Evolutionary conservation across 495 filamentous ascomycete species (phyloP).

Genomic region (Daldinia vernicosa): DNA sequence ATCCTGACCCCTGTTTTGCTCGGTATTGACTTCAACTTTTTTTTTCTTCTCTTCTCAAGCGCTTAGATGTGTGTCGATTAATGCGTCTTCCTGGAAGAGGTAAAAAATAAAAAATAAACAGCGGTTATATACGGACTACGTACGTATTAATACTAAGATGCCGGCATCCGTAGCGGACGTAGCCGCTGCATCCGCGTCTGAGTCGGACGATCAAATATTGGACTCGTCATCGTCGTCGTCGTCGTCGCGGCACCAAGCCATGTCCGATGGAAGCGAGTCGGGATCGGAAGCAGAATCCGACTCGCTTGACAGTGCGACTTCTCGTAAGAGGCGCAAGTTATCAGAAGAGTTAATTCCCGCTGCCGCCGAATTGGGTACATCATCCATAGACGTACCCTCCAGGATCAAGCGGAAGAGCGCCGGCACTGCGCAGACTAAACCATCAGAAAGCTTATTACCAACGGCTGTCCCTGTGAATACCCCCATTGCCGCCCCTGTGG

Average conservation of each 20-base stretch:
- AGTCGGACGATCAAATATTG: slow-evolving; percentile 35
- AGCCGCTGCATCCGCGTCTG: slow-evolving; percentile 40
- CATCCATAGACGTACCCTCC: slow-evolving; percentile 56
- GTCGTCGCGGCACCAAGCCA: background rate
- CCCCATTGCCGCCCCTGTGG: slow-evolving; percentile 48
- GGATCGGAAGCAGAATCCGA: slow-evolving; percentile 49
- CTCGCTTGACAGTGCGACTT: slow-evolving; percentile 55
- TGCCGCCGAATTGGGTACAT: slow-evolving; percentile 22
- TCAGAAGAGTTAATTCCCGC: slow-evolving; percentile 42
- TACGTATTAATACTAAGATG: slow-evolving; percentile 26
- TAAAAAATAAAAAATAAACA: slow-evolving; percentile 1
- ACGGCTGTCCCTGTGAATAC: slow-evolving; percentile 37
- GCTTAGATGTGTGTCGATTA: slow-evolving; percentile 19
- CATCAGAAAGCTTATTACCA: slow-evolving; percentile 14
- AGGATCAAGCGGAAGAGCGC: slow-evolving; percentile 55
- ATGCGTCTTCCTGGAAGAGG: slow-evolving; percentile 14
- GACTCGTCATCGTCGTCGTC: slow-evolving; percentile 14
- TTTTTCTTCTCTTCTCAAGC: slow-evolving; percentile 31
- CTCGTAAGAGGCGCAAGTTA: slow-evolving; percentile 60
- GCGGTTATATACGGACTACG: slow-evolving; percentile 14
- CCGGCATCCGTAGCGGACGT: slow-evolving; percentile 27
- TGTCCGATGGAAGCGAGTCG: slow-evolving; percentile 24
- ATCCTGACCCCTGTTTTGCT: slow-evolving; percentile 18
- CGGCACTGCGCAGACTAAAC: slow-evolving; percentile 24
- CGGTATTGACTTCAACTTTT: slow-evolving; percentile 23